A percentile compares a stretch with the other conserved stretches of the same genome.
Evolutionary conservation across 805 yeast species (phyloP).

Genomic region (Myxozyma neotropica): DNA sequence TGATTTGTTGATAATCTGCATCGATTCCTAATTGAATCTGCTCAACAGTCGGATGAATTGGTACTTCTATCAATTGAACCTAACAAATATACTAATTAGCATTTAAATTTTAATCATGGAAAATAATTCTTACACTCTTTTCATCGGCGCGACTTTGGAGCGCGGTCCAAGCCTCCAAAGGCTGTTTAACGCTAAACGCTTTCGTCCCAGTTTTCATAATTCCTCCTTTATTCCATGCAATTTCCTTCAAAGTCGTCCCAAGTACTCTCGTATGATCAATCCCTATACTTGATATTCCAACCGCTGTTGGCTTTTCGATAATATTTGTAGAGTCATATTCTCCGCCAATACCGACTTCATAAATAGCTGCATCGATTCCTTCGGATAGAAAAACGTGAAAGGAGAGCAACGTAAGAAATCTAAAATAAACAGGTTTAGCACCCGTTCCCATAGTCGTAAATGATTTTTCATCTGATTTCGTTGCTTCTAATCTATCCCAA

Average conservation of each 20-base stretch:
- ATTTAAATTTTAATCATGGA: slow-evolving; percentile 15
- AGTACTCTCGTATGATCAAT: slow-evolving; percentile 87
- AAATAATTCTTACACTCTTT: slow-evolving; percentile 52
- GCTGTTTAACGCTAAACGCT: slow-evolving; percentile 70
- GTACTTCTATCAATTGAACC: slow-evolving; percentile 41
- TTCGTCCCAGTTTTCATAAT: slow-evolving; percentile 71
- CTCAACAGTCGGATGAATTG: slow-evolving; percentile 45
- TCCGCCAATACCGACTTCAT: slow-evolving; percentile 99
- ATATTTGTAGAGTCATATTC: slow-evolving; percentile 96
- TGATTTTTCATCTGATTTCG: slow-evolving; percentile 55
- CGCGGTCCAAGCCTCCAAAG: slow-evolving; percentile 49
- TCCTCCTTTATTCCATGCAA: slow-evolving; percentile 97
- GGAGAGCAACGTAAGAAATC: slow-evolving; percentile 83
- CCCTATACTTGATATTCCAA: slow-evolving; percentile 86
- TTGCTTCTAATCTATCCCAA: slow-evolving; percentile 68
- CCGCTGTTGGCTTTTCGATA: slow-evolving; percentile 72
- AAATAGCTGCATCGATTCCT: slow-evolving; percentile 89
- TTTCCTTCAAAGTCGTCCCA: slow-evolving; percentile 83
- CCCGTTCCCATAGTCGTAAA: slow-evolving; percentile 77
- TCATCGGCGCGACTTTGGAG: slow-evolving; percentile 71
- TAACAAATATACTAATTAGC: slow-evolving; percentile 32
- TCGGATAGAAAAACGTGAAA: slow-evolving; percentile 89
- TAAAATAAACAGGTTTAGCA: slow-evolving; percentile 88
- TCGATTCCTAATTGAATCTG: slow-evolving; percentile 59
- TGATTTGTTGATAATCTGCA: slow-evolving; percentile 80